Conservation (phyloP, 805 yeast genomes). For the Starmerella davenportii region DNA sequence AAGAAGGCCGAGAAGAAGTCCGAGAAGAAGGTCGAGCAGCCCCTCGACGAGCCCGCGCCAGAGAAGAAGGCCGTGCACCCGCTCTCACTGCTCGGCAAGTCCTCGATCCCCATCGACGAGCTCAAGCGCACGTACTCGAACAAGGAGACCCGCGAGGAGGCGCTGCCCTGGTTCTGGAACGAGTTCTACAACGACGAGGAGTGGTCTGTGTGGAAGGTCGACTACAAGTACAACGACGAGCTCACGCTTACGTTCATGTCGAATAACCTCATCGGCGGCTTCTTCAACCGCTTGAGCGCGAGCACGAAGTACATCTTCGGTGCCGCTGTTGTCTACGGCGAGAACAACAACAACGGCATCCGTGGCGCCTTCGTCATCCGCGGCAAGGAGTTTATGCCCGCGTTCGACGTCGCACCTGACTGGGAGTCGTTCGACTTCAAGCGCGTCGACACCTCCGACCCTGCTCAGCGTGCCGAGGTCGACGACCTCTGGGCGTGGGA, state of each 20-base stretch:
- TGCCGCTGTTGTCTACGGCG: conserved; percentile 87
- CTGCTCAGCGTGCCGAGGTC: conserved; percentile 61
- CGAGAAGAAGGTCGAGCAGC: conserved; percentile 19
- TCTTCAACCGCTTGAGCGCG: conserved; percentile 84
- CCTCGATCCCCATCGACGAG: conserved; percentile 57
- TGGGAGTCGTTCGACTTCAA: conserved; percentile 85
- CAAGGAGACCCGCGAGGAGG: conserved; percentile 86
- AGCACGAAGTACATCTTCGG: conserved; percentile 93
- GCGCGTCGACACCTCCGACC: conserved; percentile 62
- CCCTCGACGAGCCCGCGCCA: conserved; percentile 29
- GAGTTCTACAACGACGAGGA: conserved; percentile 78
- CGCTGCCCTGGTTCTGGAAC: conserved; percentile 94
- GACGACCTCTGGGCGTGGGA: conserved; percentile 98
- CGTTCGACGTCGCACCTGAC: conserved; percentile 97
- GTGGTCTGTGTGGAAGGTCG: conserved; percentile 90
- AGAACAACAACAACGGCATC: conserved; percentile 95
- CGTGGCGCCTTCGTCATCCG: conserved; percentile 87
- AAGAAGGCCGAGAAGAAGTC: neutral
- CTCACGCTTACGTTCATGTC: conserved; percentile 95
- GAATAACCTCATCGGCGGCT: conserved; percentile 93
- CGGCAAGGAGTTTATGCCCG: conserved; percentile 82
- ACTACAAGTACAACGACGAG: conserved; percentile 95
- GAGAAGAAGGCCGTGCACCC: conserved; percentile 78
- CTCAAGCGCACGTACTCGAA: conserved; percentile 95
- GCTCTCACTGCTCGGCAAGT: conserved; percentile 54